Conservation (phyloP, 2,329 filamentous ascomycete species). For the Neophaeococcomyces mojaviensis region DNA sequence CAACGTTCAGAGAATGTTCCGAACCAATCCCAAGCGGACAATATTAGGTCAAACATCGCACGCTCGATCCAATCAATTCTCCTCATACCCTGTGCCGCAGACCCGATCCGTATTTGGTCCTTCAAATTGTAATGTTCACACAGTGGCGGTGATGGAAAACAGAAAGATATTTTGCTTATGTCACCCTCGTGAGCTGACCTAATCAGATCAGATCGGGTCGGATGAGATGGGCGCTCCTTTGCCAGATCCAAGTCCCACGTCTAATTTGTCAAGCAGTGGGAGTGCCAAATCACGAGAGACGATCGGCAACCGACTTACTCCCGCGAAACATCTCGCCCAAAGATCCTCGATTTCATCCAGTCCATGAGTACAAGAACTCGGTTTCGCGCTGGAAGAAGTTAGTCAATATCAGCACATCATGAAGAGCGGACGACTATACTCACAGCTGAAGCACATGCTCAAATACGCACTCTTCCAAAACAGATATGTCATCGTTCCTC, state of each 20-base stretch:
- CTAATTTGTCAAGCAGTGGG: not conserved
- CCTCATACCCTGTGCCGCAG: not conserved
- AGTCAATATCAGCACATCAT: slow-evolving; percentile 14
- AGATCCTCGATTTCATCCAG: slow-evolving; percentile 95
- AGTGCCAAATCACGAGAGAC: not conserved
- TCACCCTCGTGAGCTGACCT: no score
- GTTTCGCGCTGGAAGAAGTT: slow-evolving; percentile 63
- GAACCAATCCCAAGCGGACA: no score
- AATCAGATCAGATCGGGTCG: no score
- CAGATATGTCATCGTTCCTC: slow-evolving; percentile 88
- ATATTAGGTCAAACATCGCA: no score
- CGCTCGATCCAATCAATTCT: no score
- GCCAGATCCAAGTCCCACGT: not conserved
- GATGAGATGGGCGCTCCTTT: no score
- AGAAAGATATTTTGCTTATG: not conserved
- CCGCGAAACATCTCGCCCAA: slow-evolving; percentile 76
- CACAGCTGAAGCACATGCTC: slow-evolving; percentile 99
- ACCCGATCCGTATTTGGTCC: no score
- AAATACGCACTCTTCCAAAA: slow-evolving; percentile 98
- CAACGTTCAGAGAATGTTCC: no score
- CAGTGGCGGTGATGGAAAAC: not conserved
- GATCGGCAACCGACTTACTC: slow-evolving; percentile 29
- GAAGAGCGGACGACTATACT: slow-evolving; percentile 39
- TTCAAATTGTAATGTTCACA: no score
- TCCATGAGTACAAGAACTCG: slow-evolving; percentile 85